Conservation (phyloP, 768 basidiomycete genomes). For the Leccinum sublutescens region DNA sequence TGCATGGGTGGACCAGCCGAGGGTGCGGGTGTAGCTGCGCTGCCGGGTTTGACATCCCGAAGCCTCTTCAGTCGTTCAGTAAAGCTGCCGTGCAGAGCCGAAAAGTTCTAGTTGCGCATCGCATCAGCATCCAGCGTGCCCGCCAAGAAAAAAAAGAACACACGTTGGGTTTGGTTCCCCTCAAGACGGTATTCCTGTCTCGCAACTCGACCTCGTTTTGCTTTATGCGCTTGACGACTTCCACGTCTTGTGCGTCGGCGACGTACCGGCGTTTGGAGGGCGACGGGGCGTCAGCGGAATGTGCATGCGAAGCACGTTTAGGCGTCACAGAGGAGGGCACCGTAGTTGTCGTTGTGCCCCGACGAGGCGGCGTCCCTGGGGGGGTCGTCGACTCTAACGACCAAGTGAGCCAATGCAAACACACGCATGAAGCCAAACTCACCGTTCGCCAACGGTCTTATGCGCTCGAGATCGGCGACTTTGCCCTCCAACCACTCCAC, state of each 20-base stretch:
- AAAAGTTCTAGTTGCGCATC: constrained; percentile 68
- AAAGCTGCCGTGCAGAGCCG: constrained; percentile 60
- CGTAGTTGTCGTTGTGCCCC: constrained; percentile 7
- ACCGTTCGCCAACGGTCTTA: constrained; percentile 25
- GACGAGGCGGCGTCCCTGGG: constrained; percentile 54
- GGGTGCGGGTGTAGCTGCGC: constrained; percentile 37
- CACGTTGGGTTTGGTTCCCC: constrained; percentile 83
- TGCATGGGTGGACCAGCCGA: constrained; percentile 41
- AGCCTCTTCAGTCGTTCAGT: constrained; percentile 78
- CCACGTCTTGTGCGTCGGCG: constrained; percentile 72
- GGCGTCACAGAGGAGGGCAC: constrained; percentile 7
- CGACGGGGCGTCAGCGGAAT: constrained; percentile 35
- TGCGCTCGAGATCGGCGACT: constrained; percentile 25
- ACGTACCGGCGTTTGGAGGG: constrained; percentile 76
- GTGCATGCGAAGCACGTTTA: constrained; percentile 20
- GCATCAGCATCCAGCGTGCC: neutral
- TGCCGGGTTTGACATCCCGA: constrained; percentile 61
- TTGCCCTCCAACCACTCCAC: constrained; percentile 82
- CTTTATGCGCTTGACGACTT: constrained; percentile 81
- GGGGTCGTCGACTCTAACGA: constrained; percentile 54
- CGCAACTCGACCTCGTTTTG: constrained; percentile 74
- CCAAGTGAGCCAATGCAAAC: neutral
- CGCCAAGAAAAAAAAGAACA: constrained; percentile 23
- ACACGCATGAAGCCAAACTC: neutral
- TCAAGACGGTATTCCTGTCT: constrained; percentile 79